Percentiles rank a stretch among this genome's conserved stretches.
These are phyloP conservation scores for Bauhinia variegata DNA, from an alignment of 306 rosid species.

Conservation along the genomic window DNA sequence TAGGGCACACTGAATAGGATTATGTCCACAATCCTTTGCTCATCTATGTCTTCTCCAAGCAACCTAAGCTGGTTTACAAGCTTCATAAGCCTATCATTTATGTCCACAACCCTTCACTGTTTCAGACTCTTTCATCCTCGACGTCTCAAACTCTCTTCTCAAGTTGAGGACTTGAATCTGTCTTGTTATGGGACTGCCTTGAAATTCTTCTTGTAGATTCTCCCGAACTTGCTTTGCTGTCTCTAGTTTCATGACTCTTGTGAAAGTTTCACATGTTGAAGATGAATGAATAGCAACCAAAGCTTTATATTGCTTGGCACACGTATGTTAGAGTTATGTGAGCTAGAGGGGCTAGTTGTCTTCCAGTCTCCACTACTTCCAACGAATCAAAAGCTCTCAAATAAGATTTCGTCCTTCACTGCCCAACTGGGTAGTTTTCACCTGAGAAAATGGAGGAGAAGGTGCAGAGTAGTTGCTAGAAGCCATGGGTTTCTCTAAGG, in stretches of 20 bases:
- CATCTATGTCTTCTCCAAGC: neutral
- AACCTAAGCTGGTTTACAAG: neutral
- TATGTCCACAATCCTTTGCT: neutral
- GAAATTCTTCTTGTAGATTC: constrained; percentile 1
- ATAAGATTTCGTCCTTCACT: neutral
- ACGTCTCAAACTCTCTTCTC: neutral
- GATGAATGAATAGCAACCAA: neutral
- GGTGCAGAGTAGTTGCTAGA: neutral
- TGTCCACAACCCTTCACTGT: neutral
- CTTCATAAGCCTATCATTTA: too few species aligned
- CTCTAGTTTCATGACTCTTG: neutral
- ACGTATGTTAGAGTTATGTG: neutral
- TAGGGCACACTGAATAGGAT: neutral
- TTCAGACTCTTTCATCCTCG: constrained; percentile 3
- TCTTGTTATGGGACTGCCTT: neutral
- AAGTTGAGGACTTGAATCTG: neutral
- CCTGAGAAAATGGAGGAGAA: neutral
- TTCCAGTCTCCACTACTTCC: neutral
- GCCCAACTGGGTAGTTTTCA: neutral
- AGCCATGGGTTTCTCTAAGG: neutral
- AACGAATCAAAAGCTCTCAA: neutral
- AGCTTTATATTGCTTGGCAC: neutral
- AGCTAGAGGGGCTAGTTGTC: neutral
- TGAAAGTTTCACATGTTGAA: neutral
- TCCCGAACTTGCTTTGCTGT: constrained; percentile 13